Evolutionary conservation across 345 rosid genomes (phyloP).

Genomic region (Hypericum perforatum): DNA sequence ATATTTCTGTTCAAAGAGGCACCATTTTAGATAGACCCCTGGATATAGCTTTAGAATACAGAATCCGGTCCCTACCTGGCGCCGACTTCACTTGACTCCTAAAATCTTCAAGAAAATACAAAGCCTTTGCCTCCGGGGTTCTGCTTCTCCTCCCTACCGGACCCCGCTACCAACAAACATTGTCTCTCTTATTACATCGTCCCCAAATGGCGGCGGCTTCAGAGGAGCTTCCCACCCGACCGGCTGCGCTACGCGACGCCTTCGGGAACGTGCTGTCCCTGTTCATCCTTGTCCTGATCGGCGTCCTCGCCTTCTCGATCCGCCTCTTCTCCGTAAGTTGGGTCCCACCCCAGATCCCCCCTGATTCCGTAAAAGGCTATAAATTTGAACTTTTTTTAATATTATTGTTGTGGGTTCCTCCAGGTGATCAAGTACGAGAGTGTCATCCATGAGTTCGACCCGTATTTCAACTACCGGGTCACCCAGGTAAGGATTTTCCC

Average conservation of each 20-base stretch:
- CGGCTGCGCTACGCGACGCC: conserved; percentile 43
- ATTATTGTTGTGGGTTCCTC: too few relatives aligned
- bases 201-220: conserved; percentile 42
- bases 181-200: not conserved
- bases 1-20: too few relatives aligned
- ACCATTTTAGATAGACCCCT: too few relatives aligned
- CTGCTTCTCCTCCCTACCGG: too few relatives aligned
- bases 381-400: too few relatives aligned
- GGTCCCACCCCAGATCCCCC: not conserved
- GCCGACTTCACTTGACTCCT: too few relatives aligned
- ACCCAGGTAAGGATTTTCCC: conserved; percentile 55
- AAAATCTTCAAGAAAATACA: too few relatives aligned
- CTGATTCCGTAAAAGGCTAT: too few relatives aligned
- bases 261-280: conserved; percentile 69
- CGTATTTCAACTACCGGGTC: conserved; percentile 94
- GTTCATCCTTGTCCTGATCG: conserved; percentile 80
- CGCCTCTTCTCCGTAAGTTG: conserved; percentile 87
- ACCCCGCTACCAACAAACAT: too few relatives aligned
- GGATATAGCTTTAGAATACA: too few relatives aligned
- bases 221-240: conserved; percentile 26
- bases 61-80: too few relatives aligned
- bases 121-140: too few relatives aligned
- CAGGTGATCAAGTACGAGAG: conserved; percentile 99
- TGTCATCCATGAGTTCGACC: conserved; percentile 97
- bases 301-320: conserved; percentile 98